phyloP scores from a whole-genome alignment of 176 grass and related monocot genomes.

The Oryza meyeriana region DNA sequence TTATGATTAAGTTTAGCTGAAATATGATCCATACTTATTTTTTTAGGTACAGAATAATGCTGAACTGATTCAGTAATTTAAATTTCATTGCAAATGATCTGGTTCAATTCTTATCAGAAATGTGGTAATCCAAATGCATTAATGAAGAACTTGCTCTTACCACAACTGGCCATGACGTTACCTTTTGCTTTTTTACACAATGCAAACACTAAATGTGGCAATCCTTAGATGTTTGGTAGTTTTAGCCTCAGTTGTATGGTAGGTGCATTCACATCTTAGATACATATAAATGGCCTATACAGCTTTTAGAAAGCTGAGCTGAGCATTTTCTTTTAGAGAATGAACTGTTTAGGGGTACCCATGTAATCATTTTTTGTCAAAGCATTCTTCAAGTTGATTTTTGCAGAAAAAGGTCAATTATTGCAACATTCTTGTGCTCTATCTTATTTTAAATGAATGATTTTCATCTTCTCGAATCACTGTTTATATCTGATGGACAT shows the following conservation, averaged over 20 bases:
- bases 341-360: neutral
- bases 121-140: neutral
- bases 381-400: neutral
- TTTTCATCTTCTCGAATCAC: neutral
- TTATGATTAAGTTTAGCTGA: neutral
- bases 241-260: neutral
- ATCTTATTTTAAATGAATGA: neutral
- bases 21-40: neutral
- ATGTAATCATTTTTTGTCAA: neutral
- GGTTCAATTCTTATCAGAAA: neutral
- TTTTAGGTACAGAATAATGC: neutral
- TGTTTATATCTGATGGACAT: constrained; percentile 4
- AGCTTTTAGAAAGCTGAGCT: neutral
- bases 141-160: neutral
- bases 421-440: neutral
- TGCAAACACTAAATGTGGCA: neutral
- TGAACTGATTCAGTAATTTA: neutral
- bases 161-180: neutral
- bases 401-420: neutral
- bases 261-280: neutral
- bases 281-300: neutral
- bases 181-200: neutral
- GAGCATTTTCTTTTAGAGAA: neutral
- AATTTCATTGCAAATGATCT: neutral
- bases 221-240: neutral